Base-by-base conservation (phyloP, 495 filamentous ascomycete species). In the Aspergillus sparsus region DNA sequence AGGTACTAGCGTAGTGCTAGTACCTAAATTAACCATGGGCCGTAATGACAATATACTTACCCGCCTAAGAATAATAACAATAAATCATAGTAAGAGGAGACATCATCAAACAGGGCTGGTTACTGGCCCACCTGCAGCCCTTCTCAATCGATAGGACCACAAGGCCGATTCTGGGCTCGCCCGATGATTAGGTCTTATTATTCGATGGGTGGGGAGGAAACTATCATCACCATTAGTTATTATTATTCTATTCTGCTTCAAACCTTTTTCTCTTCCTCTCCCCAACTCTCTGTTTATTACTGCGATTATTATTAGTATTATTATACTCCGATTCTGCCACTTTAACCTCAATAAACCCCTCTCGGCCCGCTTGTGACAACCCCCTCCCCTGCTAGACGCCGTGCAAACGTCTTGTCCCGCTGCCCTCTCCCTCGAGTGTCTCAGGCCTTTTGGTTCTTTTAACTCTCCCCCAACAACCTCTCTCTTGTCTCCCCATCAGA, bases 341-440 rank as follows among this genome's bases (percentile, higher is more conserved):
- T 63, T 58, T 55, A 57, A 58, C 63, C 34, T 65, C 63, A 55
- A 55, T 49, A 59, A 49, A 62, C 60, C 61, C 64, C 64, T 63
- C 64, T 61, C 64, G 64, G 57, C 61, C 61, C 64, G 64, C 61
- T 52, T 63, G 54, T 58, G 50, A 66, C 55, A 39, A 61, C 50
- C 36, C 53, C 63, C 59, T 50, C 50, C 47, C 55, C 60, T 64
- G 57, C 36, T 68, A 42, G 53, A 62, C 65, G 62, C 62, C 53
- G 60, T 65, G 60, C 66, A 63, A 62, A 62, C 61, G 55, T 62
- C 36, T 45, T 58, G 59, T 66, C 42, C 54, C 58, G 53, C 53
- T 7, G 27, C 16, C 44, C 6, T 21, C 16, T 15, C 27, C 39
- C 39, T 42, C 44, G 9, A 47, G 13, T 47, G 44, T 47, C 44